Percentiles rank a stretch among this genome's conserved stretches.
Evolutionary conservation across 2,329 filamentous ascomycete species (phyloP).

Genomic region (Fusarium sp.): DNA sequence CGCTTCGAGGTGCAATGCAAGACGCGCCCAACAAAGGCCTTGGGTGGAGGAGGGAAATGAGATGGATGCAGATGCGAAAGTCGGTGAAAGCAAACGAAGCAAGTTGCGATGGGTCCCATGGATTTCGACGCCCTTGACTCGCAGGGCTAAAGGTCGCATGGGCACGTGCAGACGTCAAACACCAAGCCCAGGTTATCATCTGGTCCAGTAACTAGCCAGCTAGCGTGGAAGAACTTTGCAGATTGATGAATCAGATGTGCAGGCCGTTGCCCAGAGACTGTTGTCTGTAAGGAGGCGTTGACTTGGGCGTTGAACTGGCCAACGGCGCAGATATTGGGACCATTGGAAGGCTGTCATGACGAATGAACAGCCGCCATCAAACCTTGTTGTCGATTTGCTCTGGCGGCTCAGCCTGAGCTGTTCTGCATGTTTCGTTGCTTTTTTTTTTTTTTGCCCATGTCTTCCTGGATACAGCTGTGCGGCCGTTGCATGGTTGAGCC

Average conservation of each 20-base stretch:
- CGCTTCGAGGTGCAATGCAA: background rate
- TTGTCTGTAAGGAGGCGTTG: background rate
- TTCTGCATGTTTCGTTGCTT: slow-evolving; percentile 8
- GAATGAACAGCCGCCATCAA: background rate
- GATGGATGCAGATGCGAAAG: slow-evolving; percentile 20
- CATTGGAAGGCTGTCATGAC: background rate
- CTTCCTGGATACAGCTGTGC: background rate
- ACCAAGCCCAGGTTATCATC: background rate
- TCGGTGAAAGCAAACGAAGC: slow-evolving; percentile 32
- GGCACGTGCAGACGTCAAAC: background rate
- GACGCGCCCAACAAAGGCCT: background rate
- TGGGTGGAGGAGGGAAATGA: background rate
- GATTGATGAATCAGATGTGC: background rate
- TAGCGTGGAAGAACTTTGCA: background rate
- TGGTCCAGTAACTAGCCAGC: background rate
- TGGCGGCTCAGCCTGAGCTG: slow-evolving; percentile 8
- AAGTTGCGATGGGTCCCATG: slow-evolving; percentile 21
- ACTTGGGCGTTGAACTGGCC: background rate
- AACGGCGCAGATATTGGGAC: background rate
- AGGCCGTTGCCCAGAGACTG: background rate
- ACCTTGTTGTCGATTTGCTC: background rate
- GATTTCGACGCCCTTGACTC: slow-evolving; percentile 18
- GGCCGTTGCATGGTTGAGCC: slow-evolving; percentile 2
- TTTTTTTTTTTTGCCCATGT: too few relatives aligned
- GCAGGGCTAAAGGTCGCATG: slow-evolving; percentile 21